Percentiles rank a stretch among this genome's conserved stretches.
phyloP scores from a whole-genome alignment of 257 asterid genomes.

The Nicotiana tabacum region DNA sequence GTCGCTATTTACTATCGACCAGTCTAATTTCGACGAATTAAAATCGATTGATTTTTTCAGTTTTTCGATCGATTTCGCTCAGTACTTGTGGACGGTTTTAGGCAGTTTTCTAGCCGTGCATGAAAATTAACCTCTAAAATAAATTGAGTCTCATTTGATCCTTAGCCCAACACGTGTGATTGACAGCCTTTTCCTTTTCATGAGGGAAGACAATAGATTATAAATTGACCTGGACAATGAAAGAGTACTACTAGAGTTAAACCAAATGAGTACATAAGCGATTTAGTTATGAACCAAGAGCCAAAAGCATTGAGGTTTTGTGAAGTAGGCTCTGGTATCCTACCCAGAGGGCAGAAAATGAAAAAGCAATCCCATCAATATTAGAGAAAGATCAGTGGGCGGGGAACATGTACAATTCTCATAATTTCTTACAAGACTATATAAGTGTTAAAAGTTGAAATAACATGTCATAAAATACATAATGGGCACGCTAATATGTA shows the following conservation, averaged over 20 bases:
- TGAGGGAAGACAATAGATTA: not conserved
- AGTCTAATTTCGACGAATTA: too few species aligned
- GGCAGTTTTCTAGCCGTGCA: too few species aligned
- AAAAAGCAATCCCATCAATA: not conserved
- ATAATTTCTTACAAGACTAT: not conserved
- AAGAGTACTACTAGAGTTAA: not conserved
- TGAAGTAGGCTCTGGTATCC: not conserved
- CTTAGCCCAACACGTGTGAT: not conserved
- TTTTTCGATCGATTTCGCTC: too few species aligned
- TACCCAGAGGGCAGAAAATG: slow-evolving; percentile 5
- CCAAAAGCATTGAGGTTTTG: not conserved
- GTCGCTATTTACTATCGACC: too few species aligned
- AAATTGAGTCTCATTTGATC: not conserved
- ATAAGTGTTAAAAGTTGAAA: not conserved
- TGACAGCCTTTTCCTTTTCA: not conserved
- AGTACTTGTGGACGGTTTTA: too few species aligned
- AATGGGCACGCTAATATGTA: not conserved
- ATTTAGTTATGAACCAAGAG: not conserved
- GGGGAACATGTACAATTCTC: slow-evolving; percentile 1
- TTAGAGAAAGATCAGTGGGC: not conserved
- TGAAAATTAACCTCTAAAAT: too few species aligned
- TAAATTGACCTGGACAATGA: not conserved
- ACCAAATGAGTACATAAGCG: not conserved
- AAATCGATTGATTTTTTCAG: too few species aligned
- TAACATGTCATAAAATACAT: not conserved